Evolutionary conservation across 2,329 filamentous ascomycete species (phyloP).

Genomic region (Chaetomium olivaceum): DNA sequence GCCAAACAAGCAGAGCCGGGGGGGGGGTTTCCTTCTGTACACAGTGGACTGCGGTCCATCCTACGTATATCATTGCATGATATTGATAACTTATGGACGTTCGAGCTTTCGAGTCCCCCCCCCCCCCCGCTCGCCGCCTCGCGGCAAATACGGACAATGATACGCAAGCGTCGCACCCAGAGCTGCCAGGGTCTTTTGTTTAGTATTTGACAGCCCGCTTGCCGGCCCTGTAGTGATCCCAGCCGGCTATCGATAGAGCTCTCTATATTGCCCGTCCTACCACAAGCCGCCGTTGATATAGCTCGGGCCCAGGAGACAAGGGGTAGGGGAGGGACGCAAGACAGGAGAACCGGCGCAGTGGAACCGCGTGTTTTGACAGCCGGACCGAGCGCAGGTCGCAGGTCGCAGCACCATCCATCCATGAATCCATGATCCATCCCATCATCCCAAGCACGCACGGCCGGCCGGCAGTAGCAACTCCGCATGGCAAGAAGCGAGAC

Average conservation of each 20-base stretch:
- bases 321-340: neutral
- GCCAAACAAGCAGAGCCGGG: neutral
- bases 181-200: neutral
- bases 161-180: neutral
- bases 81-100: too few species aligned
- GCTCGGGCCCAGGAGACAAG: neutral
- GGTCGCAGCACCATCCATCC: neutral
- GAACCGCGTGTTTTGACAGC: conserved; percentile 1
- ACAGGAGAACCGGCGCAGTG: conserved; percentile 6
- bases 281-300: neutral
- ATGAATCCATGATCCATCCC: neutral
- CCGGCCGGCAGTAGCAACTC: neutral
- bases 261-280: neutral
- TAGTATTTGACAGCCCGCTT: neutral
- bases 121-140: neutral
- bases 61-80: neutral
- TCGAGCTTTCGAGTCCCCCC: too few species aligned
- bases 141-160: neutral
- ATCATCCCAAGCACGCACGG: neutral
- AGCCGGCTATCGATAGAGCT: neutral
- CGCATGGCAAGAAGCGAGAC: neutral
- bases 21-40: neutral
- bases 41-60: neutral
- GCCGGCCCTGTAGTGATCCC: neutral
- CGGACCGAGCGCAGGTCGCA: neutral